Evolutionary conservation across 2,329 filamentous ascomycete species (phyloP).

Genomic region (Ascosphaera pollenicola): DNA sequence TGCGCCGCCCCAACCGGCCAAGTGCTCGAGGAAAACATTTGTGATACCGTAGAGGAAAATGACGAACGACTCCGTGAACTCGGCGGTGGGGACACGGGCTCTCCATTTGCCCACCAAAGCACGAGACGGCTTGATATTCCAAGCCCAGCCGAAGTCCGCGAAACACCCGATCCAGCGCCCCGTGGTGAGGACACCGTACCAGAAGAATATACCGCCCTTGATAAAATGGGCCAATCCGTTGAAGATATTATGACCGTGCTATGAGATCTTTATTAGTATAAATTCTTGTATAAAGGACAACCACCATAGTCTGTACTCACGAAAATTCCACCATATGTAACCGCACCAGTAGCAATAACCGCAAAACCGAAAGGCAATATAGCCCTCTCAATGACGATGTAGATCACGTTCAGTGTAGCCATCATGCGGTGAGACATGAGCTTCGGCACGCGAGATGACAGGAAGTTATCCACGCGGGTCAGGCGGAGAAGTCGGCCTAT

Average conservation of each 20-base stretch:
- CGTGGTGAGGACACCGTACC: conserved; percentile 69
- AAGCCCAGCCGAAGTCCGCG: conserved; percentile 79
- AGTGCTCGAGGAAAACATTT: conserved; percentile 83
- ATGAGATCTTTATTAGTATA: conserved; percentile 4
- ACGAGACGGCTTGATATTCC: conserved; percentile 56
- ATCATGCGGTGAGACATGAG: conserved; percentile 35
- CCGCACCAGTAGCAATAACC: conserved; percentile 46
- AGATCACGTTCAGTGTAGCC: conserved; percentile 34
- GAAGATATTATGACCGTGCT: conserved; percentile 51
- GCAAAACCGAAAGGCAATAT: conserved; percentile 61
- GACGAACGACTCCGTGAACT: conserved; percentile 73
- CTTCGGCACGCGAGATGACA: conserved; percentile 31
- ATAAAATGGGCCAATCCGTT: conserved; percentile 81
- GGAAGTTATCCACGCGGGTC: conserved; percentile 25
- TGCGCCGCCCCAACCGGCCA: conserved; percentile 44
- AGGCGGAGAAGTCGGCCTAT: conserved; percentile 23
- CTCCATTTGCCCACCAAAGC: conserved; percentile 40
- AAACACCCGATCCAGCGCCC: conserved; percentile 84
- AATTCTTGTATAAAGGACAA: background rate
- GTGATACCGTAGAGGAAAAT: conserved; percentile 78
- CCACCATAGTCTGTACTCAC: conserved; percentile 29
- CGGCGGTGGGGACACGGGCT: conserved; percentile 44
- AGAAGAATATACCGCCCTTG: conserved; percentile 89
- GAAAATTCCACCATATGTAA: conserved; percentile 65
- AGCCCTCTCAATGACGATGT: conserved; percentile 50